These are phyloP conservation scores for Parmelia sp. DNA, from an alignment of 495 filamentous ascomycete genomes.

Conservation along the genomic window DNA sequence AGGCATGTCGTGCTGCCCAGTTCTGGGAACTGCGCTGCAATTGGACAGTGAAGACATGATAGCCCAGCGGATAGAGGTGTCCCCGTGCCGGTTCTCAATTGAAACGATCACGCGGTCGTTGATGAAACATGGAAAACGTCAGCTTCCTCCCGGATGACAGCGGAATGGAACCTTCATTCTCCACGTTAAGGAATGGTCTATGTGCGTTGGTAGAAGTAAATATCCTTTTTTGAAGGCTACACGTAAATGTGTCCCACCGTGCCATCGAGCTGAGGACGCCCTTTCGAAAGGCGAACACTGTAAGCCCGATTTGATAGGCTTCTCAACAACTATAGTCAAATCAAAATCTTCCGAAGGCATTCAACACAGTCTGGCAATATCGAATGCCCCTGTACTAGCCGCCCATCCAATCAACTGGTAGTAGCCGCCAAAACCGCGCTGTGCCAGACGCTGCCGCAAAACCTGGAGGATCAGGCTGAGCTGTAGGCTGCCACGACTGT, in stretches of 20 bases:
- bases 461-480: background rate
- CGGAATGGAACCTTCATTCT: background rate
- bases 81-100: background rate
- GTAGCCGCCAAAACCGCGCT: slow-evolving; percentile 1
- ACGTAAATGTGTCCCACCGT: background rate
- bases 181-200: background rate
- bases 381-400: background rate
- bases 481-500: background rate
- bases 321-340: background rate
- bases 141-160: background rate
- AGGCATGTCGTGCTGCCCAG: background rate
- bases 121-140: background rate
- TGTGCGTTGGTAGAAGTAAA: background rate
- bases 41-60: no score
- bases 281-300: background rate
- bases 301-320: background rate
- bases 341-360: background rate
- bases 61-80: no score
- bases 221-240: background rate
- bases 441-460: background rate
- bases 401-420: background rate
- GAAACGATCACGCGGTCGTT: background rate
- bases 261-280: slow-evolving; percentile 12
- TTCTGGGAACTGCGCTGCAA: background rate
- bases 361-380: background rate